These are phyloP conservation scores for Mycena polygramma DNA, from an alignment of 768 basidiomycete species.

Conservation along the genomic window DNA sequence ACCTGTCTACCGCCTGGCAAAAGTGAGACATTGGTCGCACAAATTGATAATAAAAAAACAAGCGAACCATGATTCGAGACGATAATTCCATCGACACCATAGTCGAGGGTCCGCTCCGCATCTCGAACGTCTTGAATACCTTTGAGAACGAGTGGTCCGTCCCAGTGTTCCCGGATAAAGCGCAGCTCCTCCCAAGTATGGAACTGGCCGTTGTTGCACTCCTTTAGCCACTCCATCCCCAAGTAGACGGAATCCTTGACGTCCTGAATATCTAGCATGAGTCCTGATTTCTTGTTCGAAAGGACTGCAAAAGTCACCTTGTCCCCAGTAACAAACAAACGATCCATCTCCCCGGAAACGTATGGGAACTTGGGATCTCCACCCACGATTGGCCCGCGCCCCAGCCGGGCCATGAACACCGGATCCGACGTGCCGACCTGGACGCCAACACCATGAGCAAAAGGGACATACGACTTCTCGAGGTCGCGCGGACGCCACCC, in stretches of 20 bases:
- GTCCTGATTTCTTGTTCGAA: too few species aligned
- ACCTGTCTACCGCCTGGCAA: constrained; percentile 75
- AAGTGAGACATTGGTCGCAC: not conserved
- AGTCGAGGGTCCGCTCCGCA: constrained; percentile 76
- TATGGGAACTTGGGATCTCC: constrained; percentile 69
- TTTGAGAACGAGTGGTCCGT: constrained; percentile 83
- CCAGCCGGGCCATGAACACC: constrained; percentile 75
- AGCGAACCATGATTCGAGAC: constrained; percentile 83
- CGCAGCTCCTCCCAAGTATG: constrained; percentile 79
- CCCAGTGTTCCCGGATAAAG: constrained; percentile 80
- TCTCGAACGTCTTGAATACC: constrained; percentile 67
- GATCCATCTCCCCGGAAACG: constrained; percentile 61
- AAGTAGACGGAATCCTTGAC: constrained; percentile 56
- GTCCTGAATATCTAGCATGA: constrained; percentile 31
- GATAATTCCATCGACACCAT: constrained; percentile 78
- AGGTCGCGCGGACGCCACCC: constrained; percentile 82
- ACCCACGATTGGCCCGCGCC: constrained; percentile 55
- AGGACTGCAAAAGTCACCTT: constrained; percentile 15
- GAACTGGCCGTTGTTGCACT: constrained; percentile 72
- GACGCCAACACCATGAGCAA: constrained; percentile 73
- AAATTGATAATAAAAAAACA: not conserved
- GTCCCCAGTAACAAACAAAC: constrained; percentile 61
- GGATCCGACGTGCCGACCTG: constrained; percentile 83
- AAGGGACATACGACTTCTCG: constrained; percentile 69
- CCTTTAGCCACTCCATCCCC: constrained; percentile 57